phyloP scores from a whole-genome alignment of 371 early-diverging fungal genomes.

The Saksenaea oblongispora region DNA sequence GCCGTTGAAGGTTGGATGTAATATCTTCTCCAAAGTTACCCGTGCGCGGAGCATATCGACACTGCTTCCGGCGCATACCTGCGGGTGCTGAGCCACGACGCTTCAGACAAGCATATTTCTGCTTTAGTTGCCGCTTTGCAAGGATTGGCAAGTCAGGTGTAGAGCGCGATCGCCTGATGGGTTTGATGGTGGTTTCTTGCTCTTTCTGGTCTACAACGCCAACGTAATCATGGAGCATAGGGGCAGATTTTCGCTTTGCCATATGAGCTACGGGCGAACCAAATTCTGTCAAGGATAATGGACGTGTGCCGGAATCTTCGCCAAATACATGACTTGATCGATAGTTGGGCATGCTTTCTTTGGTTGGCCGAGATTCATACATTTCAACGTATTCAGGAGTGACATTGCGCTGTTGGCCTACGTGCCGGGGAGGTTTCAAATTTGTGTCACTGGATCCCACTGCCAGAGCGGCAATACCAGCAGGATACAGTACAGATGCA shows the following conservation, averaged over 20 bases:
- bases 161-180: not conserved
- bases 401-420: not conserved
- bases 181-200: not conserved
- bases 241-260: not conserved
- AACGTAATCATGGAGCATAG: not conserved
- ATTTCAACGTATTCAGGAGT: slow-evolving; percentile 6
- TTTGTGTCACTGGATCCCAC: not conserved
- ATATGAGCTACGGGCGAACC: not conserved
- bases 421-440: not conserved
- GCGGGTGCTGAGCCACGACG: not conserved
- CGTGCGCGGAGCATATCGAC: not conserved
- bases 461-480: not conserved
- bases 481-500: not conserved
- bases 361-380: not conserved
- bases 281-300: not conserved
- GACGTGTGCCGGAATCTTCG: not conserved
- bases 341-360: not conserved
- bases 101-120: not conserved
- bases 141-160: not conserved
- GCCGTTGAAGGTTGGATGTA: not conserved
- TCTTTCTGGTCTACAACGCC: not conserved
- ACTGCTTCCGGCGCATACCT: not conserved
- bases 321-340: not conserved
- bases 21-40: not conserved
- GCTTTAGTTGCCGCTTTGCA: not conserved